Evolutionary conservation across 305 asterid species (phyloP), one percentile per base, ranked within the genome.

Genomic region (Lippia alba): DNA sequence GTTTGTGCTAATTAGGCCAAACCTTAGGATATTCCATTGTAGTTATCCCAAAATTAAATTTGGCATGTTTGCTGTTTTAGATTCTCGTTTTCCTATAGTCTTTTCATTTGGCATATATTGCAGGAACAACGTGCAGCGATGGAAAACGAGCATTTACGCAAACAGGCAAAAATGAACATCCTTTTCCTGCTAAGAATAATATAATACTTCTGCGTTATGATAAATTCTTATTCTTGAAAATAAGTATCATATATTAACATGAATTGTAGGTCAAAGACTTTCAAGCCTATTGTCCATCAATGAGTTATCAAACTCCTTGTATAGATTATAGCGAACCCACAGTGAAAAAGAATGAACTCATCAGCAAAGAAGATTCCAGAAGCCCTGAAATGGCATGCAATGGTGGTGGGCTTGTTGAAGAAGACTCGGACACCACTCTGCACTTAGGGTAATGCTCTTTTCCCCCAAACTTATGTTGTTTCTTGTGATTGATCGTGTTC

Each of bases 211-310:
- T 70, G 15, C 20, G 64, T 58, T 63, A 8, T 49, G 68, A 6
- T 50, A 45, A 45, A 4, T 41, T 8, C 12, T 12, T 11, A 51
- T 48, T 65, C 17, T 20, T 67, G 48, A 45, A 48, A 41, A 62
- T 44, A 36, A 8, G 36, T 24, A 19, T 41, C 4, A 68, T 45
- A 49, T 57, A 64, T 76, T 36, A 36, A 60, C 73, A 14, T 53
- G 51, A 69, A 74, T 56, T 76, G 67, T 79, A 92, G 96, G 84
- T 90, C 34, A 83, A 83, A 40, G 92, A 90, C 82, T 81, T 86
- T 34, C 79, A 59, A 71, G 79, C 78, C 32, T 49, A 76, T 48
- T 40, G 72, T 64, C 79, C 90, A 16, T 54, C 76, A 39, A 51
- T 76, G 61, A 55, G 70, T 62, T 59, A 61, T 48, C 67, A 73